These are phyloP conservation scores for Hypoxylon sp. DNA, from an alignment of 2,329 filamentous ascomycete species.

Conservation along the genomic window DNA sequence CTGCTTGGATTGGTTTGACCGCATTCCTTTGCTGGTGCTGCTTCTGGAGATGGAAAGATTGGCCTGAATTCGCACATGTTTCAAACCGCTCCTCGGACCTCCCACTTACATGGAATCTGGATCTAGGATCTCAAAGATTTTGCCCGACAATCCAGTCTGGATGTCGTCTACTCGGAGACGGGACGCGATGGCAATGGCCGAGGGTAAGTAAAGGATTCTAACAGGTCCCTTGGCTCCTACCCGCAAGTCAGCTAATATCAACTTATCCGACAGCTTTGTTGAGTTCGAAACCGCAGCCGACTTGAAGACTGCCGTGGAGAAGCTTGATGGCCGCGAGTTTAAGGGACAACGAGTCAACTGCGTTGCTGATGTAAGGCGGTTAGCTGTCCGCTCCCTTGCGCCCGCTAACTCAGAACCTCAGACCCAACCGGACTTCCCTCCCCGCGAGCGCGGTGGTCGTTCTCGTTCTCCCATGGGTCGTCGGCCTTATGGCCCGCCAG, in stretches of 20 bases:
- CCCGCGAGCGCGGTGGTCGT: constrained; percentile 77
- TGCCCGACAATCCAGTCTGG: constrained; percentile 94
- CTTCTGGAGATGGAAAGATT: constrained; percentile 52
- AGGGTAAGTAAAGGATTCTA: constrained; percentile 74
- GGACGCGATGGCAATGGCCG: constrained; percentile 91
- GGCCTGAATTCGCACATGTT: constrained; percentile 53
- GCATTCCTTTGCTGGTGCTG: constrained; percentile 55
- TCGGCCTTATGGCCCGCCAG: constrained; percentile 75
- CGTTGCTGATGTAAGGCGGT: constrained; percentile 81
- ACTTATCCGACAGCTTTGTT: constrained; percentile 78
- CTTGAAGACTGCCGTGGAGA: constrained; percentile 91
- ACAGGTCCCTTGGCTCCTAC: constrained; percentile 10
- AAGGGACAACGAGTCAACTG: constrained; percentile 91
- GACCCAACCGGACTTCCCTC: constrained; percentile 84
- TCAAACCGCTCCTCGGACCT: constrained; percentile 65
- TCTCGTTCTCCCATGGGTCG: constrained; percentile 81
- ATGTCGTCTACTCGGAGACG: constrained; percentile 98
- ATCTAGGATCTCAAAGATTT: constrained; percentile 99
- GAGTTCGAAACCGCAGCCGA: constrained; percentile 96
- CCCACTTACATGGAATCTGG: constrained; percentile 85
- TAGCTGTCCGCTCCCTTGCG: constrained; percentile 16
- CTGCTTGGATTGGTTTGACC: constrained; percentile 54
- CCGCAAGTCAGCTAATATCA: constrained; percentile 30
- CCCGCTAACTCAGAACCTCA: constrained; percentile 57
- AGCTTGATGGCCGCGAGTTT: constrained; percentile 93